phyloP scores from a whole-genome alignment of 176 grass and related monocot species.

The Dactylis glomerata region DNA sequence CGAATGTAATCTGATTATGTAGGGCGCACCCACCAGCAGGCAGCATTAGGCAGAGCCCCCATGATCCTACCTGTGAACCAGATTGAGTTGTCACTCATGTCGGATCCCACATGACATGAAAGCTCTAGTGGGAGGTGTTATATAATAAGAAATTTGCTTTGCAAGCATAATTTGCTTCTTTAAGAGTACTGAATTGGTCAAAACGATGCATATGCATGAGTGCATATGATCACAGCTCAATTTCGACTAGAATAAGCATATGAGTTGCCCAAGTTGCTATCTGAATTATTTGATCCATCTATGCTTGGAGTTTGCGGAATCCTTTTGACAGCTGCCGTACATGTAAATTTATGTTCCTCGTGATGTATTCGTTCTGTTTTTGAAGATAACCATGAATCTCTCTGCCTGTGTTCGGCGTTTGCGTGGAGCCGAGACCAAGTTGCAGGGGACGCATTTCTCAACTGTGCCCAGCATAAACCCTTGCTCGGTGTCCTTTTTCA shows the following conservation, averaged over 20 bases:
- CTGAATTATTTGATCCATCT: not conserved
- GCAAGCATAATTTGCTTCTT: not conserved
- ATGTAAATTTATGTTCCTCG: not conserved
- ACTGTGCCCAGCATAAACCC: not conserved
- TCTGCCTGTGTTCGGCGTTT: not conserved
- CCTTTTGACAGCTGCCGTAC: not conserved
- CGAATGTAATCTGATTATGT: conserved; percentile 1
- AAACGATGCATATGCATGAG: not conserved
- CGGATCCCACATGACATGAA: not conserved
- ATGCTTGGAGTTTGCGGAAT: not conserved
- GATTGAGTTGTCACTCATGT: conserved; percentile 1
- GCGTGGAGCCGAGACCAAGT: too few species aligned
- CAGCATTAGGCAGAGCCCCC: not conserved
- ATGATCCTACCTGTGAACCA: conserved; percentile 13
- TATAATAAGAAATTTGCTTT: not conserved
- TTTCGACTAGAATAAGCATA: not conserved
- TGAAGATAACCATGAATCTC: conserved; percentile 10
- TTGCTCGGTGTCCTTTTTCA: not conserved
- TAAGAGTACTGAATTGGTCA: not conserved
- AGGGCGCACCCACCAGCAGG: not conserved
- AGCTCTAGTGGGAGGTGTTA: not conserved
- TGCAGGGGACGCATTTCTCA: not conserved
- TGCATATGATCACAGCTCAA: not conserved
- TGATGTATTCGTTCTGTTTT: not conserved
- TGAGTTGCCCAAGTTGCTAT: not conserved